phyloP scores from a whole-genome alignment of 2,329 filamentous ascomycete genomes.

The Fusarium anthophilum region DNA sequence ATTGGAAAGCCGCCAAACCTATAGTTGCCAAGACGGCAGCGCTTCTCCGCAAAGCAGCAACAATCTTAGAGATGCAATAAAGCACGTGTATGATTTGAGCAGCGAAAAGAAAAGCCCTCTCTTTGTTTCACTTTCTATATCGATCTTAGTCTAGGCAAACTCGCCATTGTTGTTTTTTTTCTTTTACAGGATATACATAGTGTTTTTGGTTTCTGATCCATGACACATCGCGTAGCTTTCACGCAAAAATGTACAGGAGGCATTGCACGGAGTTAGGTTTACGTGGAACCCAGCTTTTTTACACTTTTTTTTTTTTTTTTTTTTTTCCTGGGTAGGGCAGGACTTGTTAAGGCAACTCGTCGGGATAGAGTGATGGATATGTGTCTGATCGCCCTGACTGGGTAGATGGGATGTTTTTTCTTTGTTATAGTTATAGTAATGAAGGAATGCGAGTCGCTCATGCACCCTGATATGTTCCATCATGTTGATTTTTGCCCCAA shows the following conservation, averaged over 20 bases:
- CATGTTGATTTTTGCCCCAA: not conserved
- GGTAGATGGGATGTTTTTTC: slow-evolving; percentile 18
- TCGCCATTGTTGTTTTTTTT: slow-evolving; percentile 25
- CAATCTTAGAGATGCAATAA: slow-evolving; percentile 43
- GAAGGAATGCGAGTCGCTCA: slow-evolving; percentile 30
- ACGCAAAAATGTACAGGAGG: slow-evolving; percentile 43
- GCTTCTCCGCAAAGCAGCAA: slow-evolving; percentile 70
- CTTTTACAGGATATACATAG: slow-evolving; percentile 31
- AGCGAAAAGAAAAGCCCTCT: slow-evolving; percentile 4
- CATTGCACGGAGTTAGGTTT: slow-evolving; percentile 50
- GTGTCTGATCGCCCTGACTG: slow-evolving; percentile 1
- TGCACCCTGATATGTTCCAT: not conserved
- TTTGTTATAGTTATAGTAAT: slow-evolving; percentile 35
- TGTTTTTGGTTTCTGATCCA: slow-evolving; percentile 24
- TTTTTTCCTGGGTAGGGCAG: slow-evolving; percentile 29
- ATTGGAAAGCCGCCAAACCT: slow-evolving; percentile 74
- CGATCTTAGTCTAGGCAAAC: slow-evolving; percentile 20
- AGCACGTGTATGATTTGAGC: slow-evolving; percentile 33
- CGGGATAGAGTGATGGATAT: slow-evolving; percentile 23
- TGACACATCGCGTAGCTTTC: slow-evolving; percentile 24
- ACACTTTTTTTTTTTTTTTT: slow-evolving; percentile 16
- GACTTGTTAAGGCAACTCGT: slow-evolving; percentile 17
- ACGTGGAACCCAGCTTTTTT: slow-evolving; percentile 28
- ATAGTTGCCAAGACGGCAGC: slow-evolving; percentile 77
- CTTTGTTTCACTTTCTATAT: slow-evolving; percentile 13